Conservation (phyloP, 225 moss, liverwort and hornwort species). For the Straminergon stramineum region DNA sequence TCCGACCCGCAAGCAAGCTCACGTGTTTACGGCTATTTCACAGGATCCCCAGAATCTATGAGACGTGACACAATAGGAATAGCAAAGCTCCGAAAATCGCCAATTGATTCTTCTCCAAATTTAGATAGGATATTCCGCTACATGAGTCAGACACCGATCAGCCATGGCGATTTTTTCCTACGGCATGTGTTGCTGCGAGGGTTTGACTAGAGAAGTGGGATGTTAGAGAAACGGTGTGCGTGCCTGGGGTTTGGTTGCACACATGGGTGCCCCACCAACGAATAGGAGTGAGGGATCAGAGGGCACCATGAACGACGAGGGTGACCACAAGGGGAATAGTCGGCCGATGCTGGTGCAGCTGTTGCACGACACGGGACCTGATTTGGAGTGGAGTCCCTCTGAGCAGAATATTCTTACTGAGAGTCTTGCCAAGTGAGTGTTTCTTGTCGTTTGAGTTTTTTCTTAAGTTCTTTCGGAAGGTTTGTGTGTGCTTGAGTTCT, state of each 20-base stretch:
- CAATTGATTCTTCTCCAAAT: neutral
- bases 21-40: neutral
- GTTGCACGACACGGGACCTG: conserved; percentile 33
- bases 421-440: conserved; percentile 13
- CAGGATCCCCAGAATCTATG: neutral
- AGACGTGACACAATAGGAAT: neutral
- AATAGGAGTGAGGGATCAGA: conserved; percentile 40
- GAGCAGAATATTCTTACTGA: conserved; percentile 33
- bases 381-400: conserved; percentile 45
- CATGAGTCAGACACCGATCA: neutral
- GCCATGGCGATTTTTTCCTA: neutral
- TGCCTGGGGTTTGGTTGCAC: neutral
- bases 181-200: neutral
- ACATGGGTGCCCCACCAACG: conserved; percentile 31
- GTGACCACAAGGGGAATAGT: neutral
- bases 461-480: neutral
- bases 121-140: neutral
- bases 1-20: neutral
- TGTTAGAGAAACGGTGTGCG: neutral
- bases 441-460: neutral
- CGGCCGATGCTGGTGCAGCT: conserved; percentile 10
- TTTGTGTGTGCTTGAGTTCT: neutral
- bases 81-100: neutral
- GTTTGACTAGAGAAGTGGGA: neutral
- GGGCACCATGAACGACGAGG: conserved; percentile 24